These are phyloP conservation scores for Mycena sanguinolenta DNA, from an alignment of 768 basidiomycete genomes.

Conservation along the genomic window DNA sequence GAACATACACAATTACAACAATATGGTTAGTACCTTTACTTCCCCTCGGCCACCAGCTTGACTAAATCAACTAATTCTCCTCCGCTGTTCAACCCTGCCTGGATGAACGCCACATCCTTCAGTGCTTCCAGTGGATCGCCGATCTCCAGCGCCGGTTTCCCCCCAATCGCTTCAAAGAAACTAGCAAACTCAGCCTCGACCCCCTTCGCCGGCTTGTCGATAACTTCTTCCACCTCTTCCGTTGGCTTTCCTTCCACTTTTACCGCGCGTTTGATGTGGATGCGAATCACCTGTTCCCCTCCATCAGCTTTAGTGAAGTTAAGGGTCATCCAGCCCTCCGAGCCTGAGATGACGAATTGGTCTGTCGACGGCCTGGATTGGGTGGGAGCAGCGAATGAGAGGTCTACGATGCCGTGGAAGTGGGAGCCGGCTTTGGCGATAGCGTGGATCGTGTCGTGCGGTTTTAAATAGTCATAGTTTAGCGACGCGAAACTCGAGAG, in stretches of 20 bases:
- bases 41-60: constrained; percentile 47
- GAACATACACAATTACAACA: background rate
- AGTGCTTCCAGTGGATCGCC: constrained; percentile 76
- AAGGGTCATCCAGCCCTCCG: constrained; percentile 70
- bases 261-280: constrained; percentile 54
- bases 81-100: constrained; percentile 79
- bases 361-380: constrained; percentile 52
- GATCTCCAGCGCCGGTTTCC: constrained; percentile 56
- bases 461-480: constrained; percentile 78
- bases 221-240: constrained; percentile 63
- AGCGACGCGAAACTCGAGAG: constrained; percentile 77
- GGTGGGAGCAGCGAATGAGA: constrained; percentile 74
- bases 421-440: constrained; percentile 63
- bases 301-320: constrained; percentile 48
- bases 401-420: constrained; percentile 70
- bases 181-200: constrained; percentile 68
- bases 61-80: constrained; percentile 72
- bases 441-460: constrained; percentile 83
- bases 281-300: constrained; percentile 46
- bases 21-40: constrained; percentile 11
- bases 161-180: constrained; percentile 70
- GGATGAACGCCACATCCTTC: constrained; percentile 82
- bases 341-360: constrained; percentile 69
- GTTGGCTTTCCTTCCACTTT: constrained; percentile 54
- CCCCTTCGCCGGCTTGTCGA: constrained; percentile 64